These are phyloP conservation scores for Metroxylon sagu DNA, from an alignment of 176 grass and related monocot species.

Conservation along the genomic window DNA sequence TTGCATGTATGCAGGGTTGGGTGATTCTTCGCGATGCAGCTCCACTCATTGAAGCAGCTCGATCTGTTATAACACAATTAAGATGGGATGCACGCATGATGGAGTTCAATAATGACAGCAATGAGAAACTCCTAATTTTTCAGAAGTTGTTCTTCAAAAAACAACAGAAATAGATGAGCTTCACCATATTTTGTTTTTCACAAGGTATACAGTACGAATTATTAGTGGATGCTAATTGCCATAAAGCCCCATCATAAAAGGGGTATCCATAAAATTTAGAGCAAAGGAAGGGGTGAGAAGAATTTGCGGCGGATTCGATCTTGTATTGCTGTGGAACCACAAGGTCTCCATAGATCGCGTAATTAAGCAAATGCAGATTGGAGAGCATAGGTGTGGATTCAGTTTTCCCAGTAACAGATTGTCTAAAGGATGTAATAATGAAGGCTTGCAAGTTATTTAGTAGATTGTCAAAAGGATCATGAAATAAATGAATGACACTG, in stretches of 20 bases:
- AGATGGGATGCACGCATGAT: slow-evolving; percentile 84
- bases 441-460: slow-evolving; percentile 19
- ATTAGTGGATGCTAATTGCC: neutral
- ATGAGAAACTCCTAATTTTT: slow-evolving; percentile 86
- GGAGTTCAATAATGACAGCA: slow-evolving; percentile 74
- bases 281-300: slow-evolving; percentile 8
- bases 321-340: slow-evolving; percentile 42
- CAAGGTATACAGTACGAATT: slow-evolving; percentile 8
- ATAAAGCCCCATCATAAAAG: too few species aligned
- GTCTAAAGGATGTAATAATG: slow-evolving; percentile 24
- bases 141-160: slow-evolving; percentile 86
- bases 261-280: too few species aligned
- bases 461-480: slow-evolving; percentile 19
- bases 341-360: slow-evolving; percentile 44
- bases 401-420: slow-evolving; percentile 41
- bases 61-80: slow-evolving; percentile 65
- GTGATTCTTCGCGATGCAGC: slow-evolving; percentile 64
- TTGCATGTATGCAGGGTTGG: slow-evolving; percentile 57
- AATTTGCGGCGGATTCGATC: slow-evolving; percentile 24
- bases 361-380: slow-evolving; percentile 31
- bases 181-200: neutral
- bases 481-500: slow-evolving; percentile 52
- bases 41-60: slow-evolving; percentile 66
- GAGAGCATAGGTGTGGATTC: slow-evolving; percentile 23
- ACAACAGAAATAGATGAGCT: slow-evolving; percentile 19